Evolutionary conservation across 768 basidiomycete genomes (phyloP).

Genomic region (Tylopilus plumbeoviolaceoides): DNA sequence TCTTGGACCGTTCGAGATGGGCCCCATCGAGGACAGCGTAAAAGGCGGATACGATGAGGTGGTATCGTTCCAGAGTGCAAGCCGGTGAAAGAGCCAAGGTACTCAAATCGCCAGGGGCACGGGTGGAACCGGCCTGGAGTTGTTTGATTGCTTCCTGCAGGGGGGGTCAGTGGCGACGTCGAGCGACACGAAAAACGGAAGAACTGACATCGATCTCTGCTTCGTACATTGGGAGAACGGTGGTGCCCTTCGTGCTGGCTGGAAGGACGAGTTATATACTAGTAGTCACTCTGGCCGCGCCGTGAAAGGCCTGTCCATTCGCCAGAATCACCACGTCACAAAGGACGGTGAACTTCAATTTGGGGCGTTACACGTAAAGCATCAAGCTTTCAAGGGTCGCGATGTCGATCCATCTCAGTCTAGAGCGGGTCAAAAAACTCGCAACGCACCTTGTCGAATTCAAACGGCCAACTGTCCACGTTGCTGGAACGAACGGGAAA

Average conservation of each 20-base stretch:
- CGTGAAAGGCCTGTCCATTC: no score
- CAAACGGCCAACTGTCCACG: conserved; percentile 79
- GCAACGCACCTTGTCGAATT: conserved; percentile 49
- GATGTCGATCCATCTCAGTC: conserved; percentile 67
- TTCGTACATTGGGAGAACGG: conserved; percentile 13
- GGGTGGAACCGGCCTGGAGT: conserved; percentile 22
- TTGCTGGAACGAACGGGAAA: conserved; percentile 97
- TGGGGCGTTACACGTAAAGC: conserved; percentile 3
- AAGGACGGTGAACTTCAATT: not conserved
- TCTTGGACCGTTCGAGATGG: conserved; percentile 17
- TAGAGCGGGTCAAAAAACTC: conserved; percentile 54
- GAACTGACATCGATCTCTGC: conserved; percentile 16
- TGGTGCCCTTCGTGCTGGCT: not conserved
- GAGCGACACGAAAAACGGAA: not conserved
- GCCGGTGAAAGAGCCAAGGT: conserved; percentile 16
- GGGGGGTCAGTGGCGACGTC: not conserved
- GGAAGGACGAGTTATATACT: not conserved
- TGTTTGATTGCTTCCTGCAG: conserved; percentile 17
- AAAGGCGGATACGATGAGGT: conserved; percentile 17
- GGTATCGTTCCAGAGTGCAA: conserved; percentile 18
- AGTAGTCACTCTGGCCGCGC: no score
- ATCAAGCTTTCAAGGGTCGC: no score
- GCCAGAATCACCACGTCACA: no score
- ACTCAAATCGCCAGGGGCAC: conserved; percentile 15
- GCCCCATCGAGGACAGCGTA: conserved; percentile 16